These are phyloP conservation scores for Metschnikowia drakensbergensis DNA, from an alignment of 805 yeast species.

Conservation along the genomic window DNA sequence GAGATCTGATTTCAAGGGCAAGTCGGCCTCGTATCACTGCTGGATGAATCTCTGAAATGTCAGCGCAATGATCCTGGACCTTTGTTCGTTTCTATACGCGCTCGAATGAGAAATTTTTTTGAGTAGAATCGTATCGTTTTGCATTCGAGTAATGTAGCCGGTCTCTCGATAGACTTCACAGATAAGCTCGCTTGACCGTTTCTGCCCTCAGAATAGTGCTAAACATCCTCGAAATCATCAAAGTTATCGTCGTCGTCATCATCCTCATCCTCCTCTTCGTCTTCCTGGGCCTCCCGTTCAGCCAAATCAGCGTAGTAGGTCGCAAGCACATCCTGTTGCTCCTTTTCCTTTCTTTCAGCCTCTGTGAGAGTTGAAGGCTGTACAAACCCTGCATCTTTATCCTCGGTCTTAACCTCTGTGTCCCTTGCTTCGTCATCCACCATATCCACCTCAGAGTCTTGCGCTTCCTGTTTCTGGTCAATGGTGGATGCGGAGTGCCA, in stretches of 20 bases:
- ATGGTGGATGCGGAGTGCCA: slow-evolving; percentile 95
- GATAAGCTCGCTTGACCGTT: too few species aligned
- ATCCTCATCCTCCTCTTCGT: slow-evolving; percentile 52
- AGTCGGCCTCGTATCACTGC: too few species aligned
- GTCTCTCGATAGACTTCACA: too few species aligned
- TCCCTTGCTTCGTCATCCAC: slow-evolving; percentile 23
- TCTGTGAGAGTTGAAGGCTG: slow-evolving; percentile 11
- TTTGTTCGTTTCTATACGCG: too few species aligned
- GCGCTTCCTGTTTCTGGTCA: slow-evolving; percentile 50
- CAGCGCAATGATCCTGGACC: too few species aligned
- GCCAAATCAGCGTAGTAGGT: slow-evolving; percentile 74
- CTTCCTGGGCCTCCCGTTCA: slow-evolving; percentile 61
- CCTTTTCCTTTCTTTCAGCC: slow-evolving; percentile 30
- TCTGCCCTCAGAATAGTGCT: too few species aligned
- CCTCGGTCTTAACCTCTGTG: slow-evolving; percentile 11
- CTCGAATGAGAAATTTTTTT: too few species aligned
- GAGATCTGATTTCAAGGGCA: too few species aligned
- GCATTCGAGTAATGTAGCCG: too few species aligned
- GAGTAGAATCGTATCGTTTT: too few species aligned
- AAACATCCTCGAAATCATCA: slow-evolving; percentile 32
- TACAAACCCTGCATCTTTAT: neutral
- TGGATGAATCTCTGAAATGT: neutral
- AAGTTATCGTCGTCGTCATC: slow-evolving; percentile 31
- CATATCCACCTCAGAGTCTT: slow-evolving; percentile 7
- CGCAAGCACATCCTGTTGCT: slow-evolving; percentile 64